Evolutionary conservation across 306 rosid genomes (phyloP), one percentile per base, ranked within the genome.

Genomic region (Cicer judaicum): DNA sequence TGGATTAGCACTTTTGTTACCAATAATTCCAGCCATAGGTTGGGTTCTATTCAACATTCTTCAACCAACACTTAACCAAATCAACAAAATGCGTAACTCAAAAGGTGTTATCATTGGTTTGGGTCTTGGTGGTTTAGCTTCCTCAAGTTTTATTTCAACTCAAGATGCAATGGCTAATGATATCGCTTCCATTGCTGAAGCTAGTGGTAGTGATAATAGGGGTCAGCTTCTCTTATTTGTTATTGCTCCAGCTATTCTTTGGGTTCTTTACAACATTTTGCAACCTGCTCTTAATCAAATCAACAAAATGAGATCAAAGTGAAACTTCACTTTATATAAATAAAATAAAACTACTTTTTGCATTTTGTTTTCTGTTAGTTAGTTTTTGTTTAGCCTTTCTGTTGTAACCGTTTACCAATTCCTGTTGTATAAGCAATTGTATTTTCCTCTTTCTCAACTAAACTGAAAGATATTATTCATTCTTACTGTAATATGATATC

Each of bases 281-380:
- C 97, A 89, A 80, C 98, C 98, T 15, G 98, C 98, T 56, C 73
- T 93, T 80, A 93, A 93, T 85, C 98, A 93, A 85, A 16, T 93
- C 75, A 91, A 88, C 84, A 83, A 75, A 85, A 93, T 93, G 98
- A 87, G 96, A 78, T 93, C 98, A 14, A 42, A 84, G 34, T 86
- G 63, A 64, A 64, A 82, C 13, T 34, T 60, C 34, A 40, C 5
- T 8, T 53, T 21, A 3, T 64, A 21, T 63, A 7, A 7, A 7
- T 36, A 50, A 29, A 38, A 69, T 36, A 62, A 15, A 43, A 19
- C 7, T 24, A 34, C 4, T 49, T 69, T 36, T 49, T 49, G 0
- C 76, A 50, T 50, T 34, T 10, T 10, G 8, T n/a, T 52, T 13
- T 24, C 11, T 54, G 0, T 10, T 18, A 0, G 29, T 16, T 53